Base-by-base conservation (phyloP, 345 rosid species). In the Lepidium aucheri region DNA sequence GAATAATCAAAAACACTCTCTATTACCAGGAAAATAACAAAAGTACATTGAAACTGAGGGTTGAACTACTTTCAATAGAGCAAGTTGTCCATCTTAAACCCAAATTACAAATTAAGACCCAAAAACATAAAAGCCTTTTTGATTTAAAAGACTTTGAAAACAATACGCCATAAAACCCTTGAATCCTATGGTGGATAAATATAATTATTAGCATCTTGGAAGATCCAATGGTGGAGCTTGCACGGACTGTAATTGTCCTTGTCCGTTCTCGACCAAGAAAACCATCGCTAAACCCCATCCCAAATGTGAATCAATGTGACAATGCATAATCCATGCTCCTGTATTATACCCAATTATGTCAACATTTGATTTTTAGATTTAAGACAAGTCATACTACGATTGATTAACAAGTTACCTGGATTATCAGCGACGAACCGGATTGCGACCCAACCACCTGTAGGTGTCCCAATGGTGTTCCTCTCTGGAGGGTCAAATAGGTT, bases 361-460 rank as follows among this genome's bases (percentile, higher is more conserved):
- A 43, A 13, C 42, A 28, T 14, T 32, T 11, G 5, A 5, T 24
- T 58, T 52, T 47, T 0, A 43, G 36, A 1, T 1, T 46, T 53
- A 36, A 15, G 2, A 40, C 13, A 26, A n/a, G 2, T 20, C 12
- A 42, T 43, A n/a, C 5, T 6, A 36, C 41, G 15, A 33, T 66
- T 51, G 26, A 15, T 45, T 17, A 40, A 20, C 9, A 36, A 36
- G n/a, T 81, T 60, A 84, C 98, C 98, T 76, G 98, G 98, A 79
- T 93, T 93, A 55, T 85, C 77, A 38, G 98, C 94, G 1, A 43
- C 74, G 47, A 93, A 90, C 30, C 91, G 81, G 75, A 93, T 83
- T 66, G 94, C 97, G 3, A 85, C 89, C 98, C 98, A 93, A 52
- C 98, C 98, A 14, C 89, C 90, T 4, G 89, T 84, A 50, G 95